phyloP scores from a whole-genome alignment of 495 filamentous ascomycete species.

The Podospora didyma region DNA sequence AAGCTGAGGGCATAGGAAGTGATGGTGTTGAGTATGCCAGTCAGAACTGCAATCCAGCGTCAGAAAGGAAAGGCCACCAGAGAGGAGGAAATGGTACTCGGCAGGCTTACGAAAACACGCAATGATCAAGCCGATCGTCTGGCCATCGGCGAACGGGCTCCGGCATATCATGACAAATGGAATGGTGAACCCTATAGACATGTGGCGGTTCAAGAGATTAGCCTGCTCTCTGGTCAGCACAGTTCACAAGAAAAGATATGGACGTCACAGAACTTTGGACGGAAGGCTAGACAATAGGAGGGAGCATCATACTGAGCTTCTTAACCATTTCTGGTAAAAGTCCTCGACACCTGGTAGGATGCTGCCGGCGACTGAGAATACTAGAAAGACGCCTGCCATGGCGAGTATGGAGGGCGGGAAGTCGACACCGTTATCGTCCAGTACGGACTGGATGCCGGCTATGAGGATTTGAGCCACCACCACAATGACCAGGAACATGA shows the following conservation, averaged over 20 bases:
- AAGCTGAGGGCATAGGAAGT: constrained; percentile 19
- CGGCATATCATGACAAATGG: constrained; percentile 43
- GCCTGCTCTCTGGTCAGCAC: constrained; percentile 16
- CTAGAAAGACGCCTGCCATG: constrained; percentile 24
- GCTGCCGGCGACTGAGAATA: constrained; percentile 5
- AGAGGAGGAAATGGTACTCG: background rate
- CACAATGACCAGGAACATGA: constrained; percentile 12
- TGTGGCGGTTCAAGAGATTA: constrained; percentile 44
- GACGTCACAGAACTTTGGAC: background rate
- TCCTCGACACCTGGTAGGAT: constrained; percentile 15
- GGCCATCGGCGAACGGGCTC: constrained; percentile 26
- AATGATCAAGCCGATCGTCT: constrained; percentile 32
- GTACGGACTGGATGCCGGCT: constrained; percentile 17
- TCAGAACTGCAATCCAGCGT: constrained; percentile 20
- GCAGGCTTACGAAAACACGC: constrained; percentile 34
- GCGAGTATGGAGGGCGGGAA: constrained; percentile 31
- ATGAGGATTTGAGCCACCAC: constrained; percentile 26
- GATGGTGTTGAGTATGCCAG: constrained; percentile 24
- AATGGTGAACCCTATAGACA: constrained; percentile 46
- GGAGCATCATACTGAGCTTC: constrained; percentile 25
- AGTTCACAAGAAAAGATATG: background rate
- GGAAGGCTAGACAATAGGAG: background rate
- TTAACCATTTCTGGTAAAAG: constrained; percentile 33
- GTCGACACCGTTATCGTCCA: constrained; percentile 15
- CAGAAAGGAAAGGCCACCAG: background rate